Evolutionary conservation across 2,329 filamentous ascomycete species (phyloP).

Genomic region (Phialophora expanda): DNA sequence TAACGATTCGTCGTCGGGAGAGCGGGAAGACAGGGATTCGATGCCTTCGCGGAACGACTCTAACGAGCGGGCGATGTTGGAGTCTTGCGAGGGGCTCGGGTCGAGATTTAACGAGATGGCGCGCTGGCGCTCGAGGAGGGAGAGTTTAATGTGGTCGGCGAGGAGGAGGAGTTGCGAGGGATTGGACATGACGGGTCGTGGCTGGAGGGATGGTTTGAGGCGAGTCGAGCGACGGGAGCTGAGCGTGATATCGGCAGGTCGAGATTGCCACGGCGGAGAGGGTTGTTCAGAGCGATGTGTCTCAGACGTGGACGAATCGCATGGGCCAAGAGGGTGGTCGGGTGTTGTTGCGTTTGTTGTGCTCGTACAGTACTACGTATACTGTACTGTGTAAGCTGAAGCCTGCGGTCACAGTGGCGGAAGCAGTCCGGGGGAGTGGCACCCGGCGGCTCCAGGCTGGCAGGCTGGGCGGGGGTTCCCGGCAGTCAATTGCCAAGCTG

Average conservation of each 20-base stretch:
- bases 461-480: neutral
- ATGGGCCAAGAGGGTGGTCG: neutral
- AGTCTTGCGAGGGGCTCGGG: slow-evolving; percentile 75
- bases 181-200: slow-evolving; percentile 53
- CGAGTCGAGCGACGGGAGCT: slow-evolving; percentile 1
- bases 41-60: slow-evolving; percentile 85
- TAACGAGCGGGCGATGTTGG: slow-evolving; percentile 84
- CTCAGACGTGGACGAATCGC: neutral
- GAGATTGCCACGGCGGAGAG: too few relatives aligned
- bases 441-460: neutral
- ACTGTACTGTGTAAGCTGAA: slow-evolving; percentile 13
- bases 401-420: slow-evolving; percentile 7
- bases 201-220: slow-evolving; percentile 17
- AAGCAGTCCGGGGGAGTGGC: slow-evolving; percentile 5
- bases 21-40: slow-evolving; percentile 63
- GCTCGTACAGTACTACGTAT: neutral
- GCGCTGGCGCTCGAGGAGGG: slow-evolving; percentile 86
- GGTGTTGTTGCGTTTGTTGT: neutral
- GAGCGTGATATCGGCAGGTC: neutral
- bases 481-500: too few relatives aligned
- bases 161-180: slow-evolving; percentile 83
- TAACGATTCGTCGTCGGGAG: slow-evolving; percentile 36
- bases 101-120: slow-evolving; percentile 80
- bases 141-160: slow-evolving; percentile 96
- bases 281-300: neutral